Evolutionary conservation across 495 filamentous ascomycete species (phyloP), one percentile per base, ranked within the genome.

Genomic region (Parathielavia appendiculata): DNA sequence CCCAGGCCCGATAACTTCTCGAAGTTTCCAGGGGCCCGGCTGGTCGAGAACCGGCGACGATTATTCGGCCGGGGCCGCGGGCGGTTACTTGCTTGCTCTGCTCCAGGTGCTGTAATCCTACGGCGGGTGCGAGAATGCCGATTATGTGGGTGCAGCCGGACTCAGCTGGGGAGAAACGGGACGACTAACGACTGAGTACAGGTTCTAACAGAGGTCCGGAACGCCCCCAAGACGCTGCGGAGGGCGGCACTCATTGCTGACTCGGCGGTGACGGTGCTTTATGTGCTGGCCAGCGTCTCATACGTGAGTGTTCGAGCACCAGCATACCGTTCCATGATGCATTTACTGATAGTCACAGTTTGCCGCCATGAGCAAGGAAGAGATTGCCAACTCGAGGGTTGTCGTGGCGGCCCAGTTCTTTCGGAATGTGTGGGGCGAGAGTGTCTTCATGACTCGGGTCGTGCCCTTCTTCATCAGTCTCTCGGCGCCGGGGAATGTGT

Each of bases 401-500:
- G 75, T 81, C 4, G 73, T 86, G 16, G 83, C 83, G 0, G 82
- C 82, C 0, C 61, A 73, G 2, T 84, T 87, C 67, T 86, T 86
- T 64, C 63, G 76, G 32, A 85, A 87, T 51, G 80, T 70, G 53
- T 66, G 82, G 84, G 39, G 69, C 57, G 6, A 76, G 71, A 14
- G 67, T 48, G 9, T 73, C 71, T 69, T 70, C 51, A 58, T 61
- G 17, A 56, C 34, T 52, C 75, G 74, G 40, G 83, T 76, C n/a
- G 74, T 87, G 62, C 80, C 82, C 8, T 77, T 83, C 46, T 84
- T 86, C 51, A 81, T 86, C 45, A 82, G 80, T 3, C 63, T 87
- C n/a, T 84, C 81, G 39, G 78, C 81, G 6, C 77, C 85, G 53
- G 84, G 83, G 23, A 88, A 87, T 61, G 81, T 86, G n/a, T 70